Conservation (phyloP, 2,329 filamentous ascomycete species). For the Trichoderma brevicompactum region DNA sequence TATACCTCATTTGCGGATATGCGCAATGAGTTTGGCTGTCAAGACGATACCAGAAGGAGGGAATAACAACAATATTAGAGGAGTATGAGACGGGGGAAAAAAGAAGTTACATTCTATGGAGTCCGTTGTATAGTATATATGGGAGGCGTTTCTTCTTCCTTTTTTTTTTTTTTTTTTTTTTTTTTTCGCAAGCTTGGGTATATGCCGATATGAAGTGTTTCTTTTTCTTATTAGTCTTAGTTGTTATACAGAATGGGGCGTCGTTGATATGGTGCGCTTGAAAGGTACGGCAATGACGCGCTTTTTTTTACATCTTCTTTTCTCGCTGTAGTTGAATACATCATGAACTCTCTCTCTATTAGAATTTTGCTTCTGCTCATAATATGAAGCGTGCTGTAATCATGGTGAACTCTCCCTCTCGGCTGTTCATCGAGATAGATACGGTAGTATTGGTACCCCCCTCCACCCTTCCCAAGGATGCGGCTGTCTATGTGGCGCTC, state of each 20-base stretch:
- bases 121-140: slow-evolving; percentile 25
- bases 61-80: neutral
- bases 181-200: slow-evolving; percentile 3
- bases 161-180: neutral
- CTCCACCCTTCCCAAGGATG: neutral
- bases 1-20: neutral
- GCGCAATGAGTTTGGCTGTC: neutral
- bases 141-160: slow-evolving; percentile 17
- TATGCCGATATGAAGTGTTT: neutral
- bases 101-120: slow-evolving; percentile 4
- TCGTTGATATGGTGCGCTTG: neutral
- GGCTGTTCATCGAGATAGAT: neutral
- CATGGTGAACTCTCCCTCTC: too few relatives aligned
- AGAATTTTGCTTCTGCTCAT: neutral
- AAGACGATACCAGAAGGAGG: slow-evolving; percentile 9
- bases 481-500: slow-evolving; percentile 11
- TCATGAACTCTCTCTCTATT: neutral
- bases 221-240: neutral
- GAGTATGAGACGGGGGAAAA: slow-evolving; percentile 1
- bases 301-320: neutral
- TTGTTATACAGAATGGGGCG: neutral
- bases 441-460: neutral
- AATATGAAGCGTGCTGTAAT: neutral
- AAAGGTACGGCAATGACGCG: neutral
- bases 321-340: neutral